Evolutionary conservation across 2,329 filamentous ascomycete genomes (phyloP).

Genomic region (Phialophora tarda): DNA sequence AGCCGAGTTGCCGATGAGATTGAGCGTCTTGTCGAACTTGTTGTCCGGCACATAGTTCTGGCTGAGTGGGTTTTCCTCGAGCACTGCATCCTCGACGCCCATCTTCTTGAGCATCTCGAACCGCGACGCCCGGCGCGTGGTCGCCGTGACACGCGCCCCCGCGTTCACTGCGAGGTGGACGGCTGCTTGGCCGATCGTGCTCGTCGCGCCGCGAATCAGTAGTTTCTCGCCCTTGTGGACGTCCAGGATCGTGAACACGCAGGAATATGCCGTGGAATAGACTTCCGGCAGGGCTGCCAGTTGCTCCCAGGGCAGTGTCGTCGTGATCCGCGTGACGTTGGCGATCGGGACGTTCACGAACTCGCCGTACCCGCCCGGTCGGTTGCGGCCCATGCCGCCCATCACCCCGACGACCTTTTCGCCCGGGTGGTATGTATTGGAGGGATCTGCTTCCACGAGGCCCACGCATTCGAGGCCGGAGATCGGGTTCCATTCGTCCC

Average conservation of each 20-base stretch:
- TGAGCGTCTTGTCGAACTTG: conserved; percentile 49
- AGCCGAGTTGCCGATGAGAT: conserved; percentile 50
- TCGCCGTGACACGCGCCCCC: conserved; percentile 49
- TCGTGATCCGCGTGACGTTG: conserved; percentile 45
- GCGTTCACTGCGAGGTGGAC: conserved; percentile 46
- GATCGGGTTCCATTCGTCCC: conserved; percentile 38
- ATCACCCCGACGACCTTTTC: conserved; percentile 49
- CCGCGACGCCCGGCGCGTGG: conserved; percentile 45
- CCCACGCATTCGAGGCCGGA: conserved; percentile 50
- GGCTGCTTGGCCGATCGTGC: conserved; percentile 50
- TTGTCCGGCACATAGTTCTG: conserved; percentile 25
- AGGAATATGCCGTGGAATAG: conserved; percentile 50
- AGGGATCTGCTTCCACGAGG: conserved; percentile 47
- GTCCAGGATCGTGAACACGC: conserved; percentile 48
- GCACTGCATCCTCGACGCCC: conserved; percentile 41
- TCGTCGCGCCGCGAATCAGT: conserved; percentile 51
- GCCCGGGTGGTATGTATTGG: conserved; percentile 44
- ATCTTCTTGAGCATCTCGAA: conserved; percentile 42
- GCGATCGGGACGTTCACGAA: conserved; percentile 45
- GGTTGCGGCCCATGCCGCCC: conserved; percentile 52
- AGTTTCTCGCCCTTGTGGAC: conserved; percentile 45
- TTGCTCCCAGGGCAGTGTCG: conserved; percentile 46
- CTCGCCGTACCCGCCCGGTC: conserved; percentile 50
- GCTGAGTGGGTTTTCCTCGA: conserved; percentile 40
- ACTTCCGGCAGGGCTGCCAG: conserved; percentile 51